A percentile compares a stretch with the other conserved stretches of the same genome.
These are phyloP conservation scores for Groenewaldozyma salmanticensis DNA, from an alignment of 805 yeast species.

Conservation along the genomic window DNA sequence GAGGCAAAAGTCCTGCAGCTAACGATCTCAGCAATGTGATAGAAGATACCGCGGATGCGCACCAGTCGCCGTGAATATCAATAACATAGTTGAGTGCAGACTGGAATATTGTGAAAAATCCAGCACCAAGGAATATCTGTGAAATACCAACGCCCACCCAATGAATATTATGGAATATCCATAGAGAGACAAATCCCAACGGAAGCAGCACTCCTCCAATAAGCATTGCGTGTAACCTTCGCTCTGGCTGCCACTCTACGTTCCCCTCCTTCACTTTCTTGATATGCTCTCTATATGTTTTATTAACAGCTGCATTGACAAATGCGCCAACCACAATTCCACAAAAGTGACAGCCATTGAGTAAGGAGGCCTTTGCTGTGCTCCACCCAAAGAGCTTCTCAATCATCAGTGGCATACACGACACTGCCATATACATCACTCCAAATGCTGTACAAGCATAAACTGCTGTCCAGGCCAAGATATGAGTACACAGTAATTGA, in stretches of 20 bases:
- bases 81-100: too few species aligned
- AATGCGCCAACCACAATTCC: slow-evolving; percentile 11
- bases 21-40: too few species aligned
- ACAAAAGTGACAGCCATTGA: slow-evolving; percentile 8
- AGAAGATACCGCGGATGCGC: too few species aligned
- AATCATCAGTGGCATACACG: slow-evolving; percentile 7
- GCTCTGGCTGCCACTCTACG: slow-evolving; percentile 10
- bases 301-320: slow-evolving; percentile 5
- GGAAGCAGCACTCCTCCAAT: slow-evolving; percentile 10
- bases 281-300: slow-evolving; percentile 6
- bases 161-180: too few species aligned
- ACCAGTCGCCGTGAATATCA: too few species aligned
- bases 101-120: too few species aligned
- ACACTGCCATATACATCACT: slow-evolving; percentile 8
- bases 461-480: too few species aligned
- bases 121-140: too few species aligned
- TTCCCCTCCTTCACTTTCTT: slow-evolving; percentile 1
- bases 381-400: slow-evolving; percentile 9
- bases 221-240: slow-evolving; percentile 10
- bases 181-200: slow-evolving; percentile 9
- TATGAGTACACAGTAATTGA: too few species aligned
- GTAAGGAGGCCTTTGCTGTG: slow-evolving; percentile 4
- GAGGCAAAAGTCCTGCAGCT: too few species aligned
- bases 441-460: too few species aligned
- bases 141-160: too few species aligned